phyloP scores from a whole-genome alignment of 2,329 filamentous ascomycete species.

The Blastomyces percursus region DNA sequence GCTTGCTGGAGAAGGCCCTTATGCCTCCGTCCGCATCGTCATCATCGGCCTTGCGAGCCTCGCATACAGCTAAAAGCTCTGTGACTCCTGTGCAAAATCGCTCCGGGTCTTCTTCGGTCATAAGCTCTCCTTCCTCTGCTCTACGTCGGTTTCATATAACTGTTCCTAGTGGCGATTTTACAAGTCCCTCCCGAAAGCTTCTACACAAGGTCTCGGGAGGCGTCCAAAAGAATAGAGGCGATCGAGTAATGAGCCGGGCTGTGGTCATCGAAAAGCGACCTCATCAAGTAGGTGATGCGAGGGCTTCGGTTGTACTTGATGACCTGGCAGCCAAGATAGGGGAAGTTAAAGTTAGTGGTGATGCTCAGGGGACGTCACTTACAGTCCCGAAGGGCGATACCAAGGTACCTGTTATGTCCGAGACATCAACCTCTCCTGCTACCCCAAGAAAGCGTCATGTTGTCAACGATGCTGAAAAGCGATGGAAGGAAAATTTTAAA shows the following conservation, averaged over 20 bases:
- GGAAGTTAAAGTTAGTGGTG: slow-evolving; percentile 3
- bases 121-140: slow-evolving; percentile 7
- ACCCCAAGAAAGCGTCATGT: slow-evolving; percentile 30
- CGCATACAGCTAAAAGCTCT: not conserved
- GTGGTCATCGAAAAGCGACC: slow-evolving; percentile 32
- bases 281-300: slow-evolving; percentile 1
- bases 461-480: slow-evolving; percentile 31
- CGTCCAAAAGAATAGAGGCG: slow-evolving; percentile 27
- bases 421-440: not conserved
- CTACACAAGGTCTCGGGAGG: slow-evolving; percentile 23
- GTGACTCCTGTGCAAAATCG: not conserved
- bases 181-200: slow-evolving; percentile 7
- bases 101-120: not conserved
- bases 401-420: not conserved
- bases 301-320: slow-evolving; percentile 23
- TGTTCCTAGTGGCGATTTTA: slow-evolving; percentile 15
- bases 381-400: slow-evolving; percentile 4
- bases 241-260: slow-evolving; percentile 21
- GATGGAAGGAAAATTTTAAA: slow-evolving; percentile 28
- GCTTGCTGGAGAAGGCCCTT: not conserved
- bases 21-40: not conserved
- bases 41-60: not conserved
- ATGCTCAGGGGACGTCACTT: slow-evolving; percentile 9
- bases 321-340: slow-evolving; percentile 19
- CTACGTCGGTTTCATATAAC: slow-evolving; percentile 34